Evolutionary conservation across 1,284 basidiomycete species (phyloP).

Genomic region (Cutaneotrichosporon cyanovorans): DNA sequence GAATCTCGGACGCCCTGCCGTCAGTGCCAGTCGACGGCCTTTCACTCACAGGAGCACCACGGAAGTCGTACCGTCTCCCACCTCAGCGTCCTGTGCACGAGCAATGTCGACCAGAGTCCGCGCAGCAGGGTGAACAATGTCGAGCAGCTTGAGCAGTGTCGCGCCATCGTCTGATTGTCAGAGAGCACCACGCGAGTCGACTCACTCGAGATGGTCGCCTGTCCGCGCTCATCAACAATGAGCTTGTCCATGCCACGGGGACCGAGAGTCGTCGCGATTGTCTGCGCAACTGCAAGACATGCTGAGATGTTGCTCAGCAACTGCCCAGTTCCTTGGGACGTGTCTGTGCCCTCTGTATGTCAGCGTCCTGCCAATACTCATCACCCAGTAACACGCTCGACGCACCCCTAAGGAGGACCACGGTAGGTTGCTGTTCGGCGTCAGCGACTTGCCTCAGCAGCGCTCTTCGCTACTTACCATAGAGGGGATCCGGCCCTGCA

Average conservation of each 20-base stretch:
- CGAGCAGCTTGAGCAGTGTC: constrained; percentile 91
- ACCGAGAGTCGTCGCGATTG: constrained; percentile 89
- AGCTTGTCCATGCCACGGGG: constrained; percentile 99
- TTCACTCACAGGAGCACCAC: constrained; percentile 65
- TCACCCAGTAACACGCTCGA: constrained; percentile 1
- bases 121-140: constrained; percentile 96
- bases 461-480: constrained; percentile 31
- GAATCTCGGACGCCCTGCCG: constrained; percentile 69
- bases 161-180: constrained; percentile 70
- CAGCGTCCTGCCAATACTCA: not conserved
- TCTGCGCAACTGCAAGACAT: constrained; percentile 83
- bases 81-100: constrained; percentile 94
- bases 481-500: constrained; percentile 44
- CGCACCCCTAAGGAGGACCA: constrained; percentile 68
- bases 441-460: constrained; percentile 12
- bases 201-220: constrained; percentile 85
- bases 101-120: constrained; percentile 95
- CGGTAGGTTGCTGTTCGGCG: constrained; percentile 72
- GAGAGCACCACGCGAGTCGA: not conserved
- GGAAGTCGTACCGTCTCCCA: constrained; percentile 95
- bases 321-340: constrained; percentile 90
- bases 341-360: constrained; percentile 79
- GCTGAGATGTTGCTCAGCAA: constrained; percentile 93
- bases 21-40: not conserved
- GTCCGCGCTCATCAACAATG: constrained; percentile 77